Conservation (phyloP, 2,329 filamentous ascomycete species). For the Bimuria novae-zelandiae region DNA sequence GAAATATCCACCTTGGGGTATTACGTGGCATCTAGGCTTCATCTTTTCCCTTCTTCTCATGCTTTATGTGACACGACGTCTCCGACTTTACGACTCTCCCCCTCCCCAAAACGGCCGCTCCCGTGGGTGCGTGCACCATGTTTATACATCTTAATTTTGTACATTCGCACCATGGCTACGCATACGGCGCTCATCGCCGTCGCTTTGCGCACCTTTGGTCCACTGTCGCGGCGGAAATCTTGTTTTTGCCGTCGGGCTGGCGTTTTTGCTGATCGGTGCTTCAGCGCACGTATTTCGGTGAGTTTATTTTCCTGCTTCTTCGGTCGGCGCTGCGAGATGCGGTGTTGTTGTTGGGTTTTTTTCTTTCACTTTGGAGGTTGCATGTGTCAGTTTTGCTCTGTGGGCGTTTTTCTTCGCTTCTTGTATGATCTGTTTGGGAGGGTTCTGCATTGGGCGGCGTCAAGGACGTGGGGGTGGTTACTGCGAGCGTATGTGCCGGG, state of each 20-base stretch:
- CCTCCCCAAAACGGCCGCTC: conserved; percentile 29
- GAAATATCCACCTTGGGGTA: no score
- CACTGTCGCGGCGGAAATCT: no score
- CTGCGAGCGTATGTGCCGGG: no score
- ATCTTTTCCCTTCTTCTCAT: no score
- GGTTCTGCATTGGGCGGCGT: not conserved
- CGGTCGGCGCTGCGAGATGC: no score
- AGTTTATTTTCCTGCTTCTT: not conserved
- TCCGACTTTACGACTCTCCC: conserved; percentile 40
- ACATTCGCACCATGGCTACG: conserved; percentile 13
- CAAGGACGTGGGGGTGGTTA: no score
- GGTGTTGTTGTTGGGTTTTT: no score
- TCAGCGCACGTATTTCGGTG: not conserved
- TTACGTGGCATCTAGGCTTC: no score
- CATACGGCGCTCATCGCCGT: not conserved
- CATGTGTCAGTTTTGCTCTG: no score
- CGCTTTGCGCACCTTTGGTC: not conserved
- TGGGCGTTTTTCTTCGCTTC: not conserved
- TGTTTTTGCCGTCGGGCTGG: not conserved
- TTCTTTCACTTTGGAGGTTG: no score
- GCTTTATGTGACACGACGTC: conserved; percentile 32
- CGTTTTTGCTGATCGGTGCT: not conserved
- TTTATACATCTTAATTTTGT: conserved; percentile 31
- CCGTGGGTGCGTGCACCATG: conserved; percentile 26
- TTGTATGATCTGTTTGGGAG: not conserved